Base-by-base conservation (phyloP, 768 basidiomycete species). In the Agaricus sinodeliciosus region DNA sequence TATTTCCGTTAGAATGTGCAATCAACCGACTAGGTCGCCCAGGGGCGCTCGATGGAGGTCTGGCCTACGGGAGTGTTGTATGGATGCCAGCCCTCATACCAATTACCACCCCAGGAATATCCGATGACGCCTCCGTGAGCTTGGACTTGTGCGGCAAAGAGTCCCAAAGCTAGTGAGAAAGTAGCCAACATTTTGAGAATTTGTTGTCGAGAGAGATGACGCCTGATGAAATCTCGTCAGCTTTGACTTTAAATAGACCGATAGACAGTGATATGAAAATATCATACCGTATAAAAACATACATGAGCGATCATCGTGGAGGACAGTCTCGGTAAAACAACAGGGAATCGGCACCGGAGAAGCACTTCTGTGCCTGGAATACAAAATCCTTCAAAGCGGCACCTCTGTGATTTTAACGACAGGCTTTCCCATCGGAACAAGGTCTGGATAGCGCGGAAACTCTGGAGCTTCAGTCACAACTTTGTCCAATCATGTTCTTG, bases 91-190 rank as follows among this genome's bases (percentile, higher is more conserved):
- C 75, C 75, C 22, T 65, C 55, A 62, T 75, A 77, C 62, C 63
- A 67, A 13, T 62, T 66, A 3, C 70, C 69, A 26, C 61, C 69
- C 46, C 67, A 72, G 13, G 63, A 60, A 62, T 74, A 74, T n/a
- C 66, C 62, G 31, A 75, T 59, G 9, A 77, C 75, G 51, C 75
- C 74, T 40, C 75, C 75, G 55, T 77, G 75, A 5, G 72, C 73
- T 28, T 67, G 56, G 12, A 59, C 72, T 5, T 56, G 51, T 26
- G 65, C 62, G 9, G 68, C 64, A 37, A 57, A 56, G 22, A 72
- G 54, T 31, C 62, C 63, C 19, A 70, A 51, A 55, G 68, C 63
- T 37, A 65, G 58, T 42, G 67, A 60, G 44, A 66, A 59, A 48
- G 66, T 58, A 48, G 57, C 58, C 45, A 69, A 56, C 69, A 70